These are phyloP conservation scores for Penicillium daleae DNA, from an alignment of 495 filamentous ascomycete species.

Conservation along the genomic window DNA sequence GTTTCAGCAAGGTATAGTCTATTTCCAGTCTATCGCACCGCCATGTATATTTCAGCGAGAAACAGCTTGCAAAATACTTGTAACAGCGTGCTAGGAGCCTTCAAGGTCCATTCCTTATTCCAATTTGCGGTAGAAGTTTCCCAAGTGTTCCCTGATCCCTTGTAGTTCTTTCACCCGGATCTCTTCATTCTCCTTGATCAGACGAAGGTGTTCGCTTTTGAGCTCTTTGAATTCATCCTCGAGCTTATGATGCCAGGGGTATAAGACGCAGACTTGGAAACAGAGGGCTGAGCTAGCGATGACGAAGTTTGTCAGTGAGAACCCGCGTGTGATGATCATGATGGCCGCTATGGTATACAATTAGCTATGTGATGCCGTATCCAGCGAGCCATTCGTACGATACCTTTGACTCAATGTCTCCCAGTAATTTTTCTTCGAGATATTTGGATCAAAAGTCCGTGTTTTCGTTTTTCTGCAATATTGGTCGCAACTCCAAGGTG, in stretches of 20 bases:
- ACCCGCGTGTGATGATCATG: conserved; percentile 59
- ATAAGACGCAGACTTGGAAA: conserved; percentile 68
- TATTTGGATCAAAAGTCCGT: neutral
- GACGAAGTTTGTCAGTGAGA: conserved; percentile 64
- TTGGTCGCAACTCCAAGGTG: neutral
- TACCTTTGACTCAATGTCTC: neutral
- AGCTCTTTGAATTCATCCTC: conserved; percentile 61
- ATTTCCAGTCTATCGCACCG: neutral
- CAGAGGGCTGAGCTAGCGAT: conserved; percentile 62
- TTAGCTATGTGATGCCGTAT: neutral
- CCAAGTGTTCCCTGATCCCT: conserved; percentile 14
- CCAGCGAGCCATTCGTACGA: neutral
- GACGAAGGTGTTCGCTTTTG: conserved; percentile 54
- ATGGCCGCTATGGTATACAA: neutral
- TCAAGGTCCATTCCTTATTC: neutral
- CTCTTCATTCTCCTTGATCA: conserved; percentile 31
- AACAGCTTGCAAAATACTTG: neutral
- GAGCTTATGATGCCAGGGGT: conserved; percentile 68
- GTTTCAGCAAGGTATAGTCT: neutral
- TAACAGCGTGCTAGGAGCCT: neutral
- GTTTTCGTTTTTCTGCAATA: neutral
- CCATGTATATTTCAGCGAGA: neutral
- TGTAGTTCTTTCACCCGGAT: conserved; percentile 18
- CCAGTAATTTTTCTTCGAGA: neutral
- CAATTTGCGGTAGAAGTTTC: neutral